A percentile compares a stretch with the other conserved stretches of the same genome.
Evolutionary conservation across 1,284 basidiomycete genomes (phyloP).

Genomic region (Cerioporus squamosus): DNA sequence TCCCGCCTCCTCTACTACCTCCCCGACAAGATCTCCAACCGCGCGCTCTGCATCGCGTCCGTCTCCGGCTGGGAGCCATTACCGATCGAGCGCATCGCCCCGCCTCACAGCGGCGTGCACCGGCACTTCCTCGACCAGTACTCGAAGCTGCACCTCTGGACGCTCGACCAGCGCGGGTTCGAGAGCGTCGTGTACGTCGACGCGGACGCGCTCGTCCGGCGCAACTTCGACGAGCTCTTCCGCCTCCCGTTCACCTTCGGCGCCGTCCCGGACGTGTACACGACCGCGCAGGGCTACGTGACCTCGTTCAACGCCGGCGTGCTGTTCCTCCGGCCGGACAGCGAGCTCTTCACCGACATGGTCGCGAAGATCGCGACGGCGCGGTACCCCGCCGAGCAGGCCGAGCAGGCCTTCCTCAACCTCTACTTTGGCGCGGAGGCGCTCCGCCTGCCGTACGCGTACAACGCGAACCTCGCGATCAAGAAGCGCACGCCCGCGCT

Average conservation of each 20-base stretch:
- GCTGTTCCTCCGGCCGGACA: conserved; percentile 41
- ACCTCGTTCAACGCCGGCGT: conserved; percentile 50
- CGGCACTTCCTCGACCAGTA: conserved; percentile 47
- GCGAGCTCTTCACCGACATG: conserved; percentile 40
- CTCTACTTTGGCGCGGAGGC: conserved; percentile 44
- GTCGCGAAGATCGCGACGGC: conserved; percentile 39
- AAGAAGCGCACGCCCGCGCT: conserved; percentile 39
- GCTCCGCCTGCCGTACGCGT: conserved; percentile 46
- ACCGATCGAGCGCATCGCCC: conserved; percentile 42
- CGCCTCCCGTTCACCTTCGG: conserved; percentile 45
- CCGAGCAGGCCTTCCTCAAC: conserved; percentile 52
- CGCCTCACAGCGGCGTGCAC: conserved; percentile 42
- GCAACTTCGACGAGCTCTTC: conserved; percentile 51
- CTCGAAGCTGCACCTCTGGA: conserved; percentile 50
- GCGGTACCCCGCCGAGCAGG: conserved; percentile 39
- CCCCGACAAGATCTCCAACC: conserved; percentile 41
- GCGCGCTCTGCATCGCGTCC: conserved; percentile 44
- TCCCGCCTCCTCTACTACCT: conserved; percentile 44
- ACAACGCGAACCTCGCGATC: conserved; percentile 51
- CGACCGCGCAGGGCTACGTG: conserved; percentile 39
- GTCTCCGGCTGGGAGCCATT: conserved; percentile 46
- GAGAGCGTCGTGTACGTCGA: conserved; percentile 44
- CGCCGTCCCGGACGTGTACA: conserved; percentile 47
- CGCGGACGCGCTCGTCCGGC: conserved; percentile 46
- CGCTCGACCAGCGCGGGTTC: conserved; percentile 39